Conservation (phyloP, 1,284 basidiomycete species). For the Apiotrichum sp. region DNA sequence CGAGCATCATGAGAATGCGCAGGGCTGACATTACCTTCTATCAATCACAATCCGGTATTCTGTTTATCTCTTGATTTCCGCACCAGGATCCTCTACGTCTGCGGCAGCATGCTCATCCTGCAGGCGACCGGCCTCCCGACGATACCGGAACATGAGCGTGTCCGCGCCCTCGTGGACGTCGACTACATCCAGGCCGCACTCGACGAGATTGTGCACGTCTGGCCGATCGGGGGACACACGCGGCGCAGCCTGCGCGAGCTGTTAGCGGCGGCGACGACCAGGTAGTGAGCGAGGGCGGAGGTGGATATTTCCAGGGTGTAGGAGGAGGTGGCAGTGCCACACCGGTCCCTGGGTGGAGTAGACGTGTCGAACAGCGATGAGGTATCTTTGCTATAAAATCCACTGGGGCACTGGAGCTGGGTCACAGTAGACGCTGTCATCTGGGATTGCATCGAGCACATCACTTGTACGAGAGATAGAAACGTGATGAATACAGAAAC, state of each 20-base stretch:
- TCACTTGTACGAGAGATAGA: too few species aligned
- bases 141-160: conserved; percentile 7
- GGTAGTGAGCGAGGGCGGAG: not conserved
- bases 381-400: too few species aligned
- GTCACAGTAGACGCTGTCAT: too few species aligned
- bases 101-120: conserved; percentile 21
- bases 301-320: not conserved
- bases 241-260: conserved; percentile 13
- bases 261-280: not conserved
- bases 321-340: too few species aligned
- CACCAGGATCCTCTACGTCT: conserved; percentile 18
- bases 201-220: conserved; percentile 16
- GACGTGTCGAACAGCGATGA: too few species aligned
- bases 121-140: conserved; percentile 17
- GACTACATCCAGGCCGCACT: conserved; percentile 13
- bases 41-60: too few species aligned
- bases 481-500: too few species aligned
- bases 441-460: too few species aligned
- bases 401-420: too few species aligned
- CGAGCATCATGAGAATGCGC: not conserved
- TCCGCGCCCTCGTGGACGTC: conserved; percentile 11
- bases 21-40: too few species aligned
- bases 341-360: too few species aligned
- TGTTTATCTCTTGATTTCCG: conserved; percentile 5
- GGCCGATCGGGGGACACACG: conserved; percentile 16